Percentiles rank a stretch among this genome's conserved stretches.
phyloP scores from a whole-genome alignment of 2,329 filamentous ascomycete genomes.

The Fusarium neocosmosporiellum region DNA sequence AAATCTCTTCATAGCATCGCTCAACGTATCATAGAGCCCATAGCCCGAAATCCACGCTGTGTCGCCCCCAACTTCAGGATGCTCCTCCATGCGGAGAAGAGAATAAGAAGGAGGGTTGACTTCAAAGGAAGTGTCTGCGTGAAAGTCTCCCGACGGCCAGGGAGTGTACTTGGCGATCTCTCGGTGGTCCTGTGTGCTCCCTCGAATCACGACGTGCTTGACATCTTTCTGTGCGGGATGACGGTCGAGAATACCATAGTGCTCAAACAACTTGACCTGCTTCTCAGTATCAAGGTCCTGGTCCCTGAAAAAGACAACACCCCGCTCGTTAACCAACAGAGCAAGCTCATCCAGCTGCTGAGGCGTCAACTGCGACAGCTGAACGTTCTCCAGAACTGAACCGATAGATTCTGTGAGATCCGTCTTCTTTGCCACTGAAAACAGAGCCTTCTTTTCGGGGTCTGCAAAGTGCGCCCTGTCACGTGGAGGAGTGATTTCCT shows the following conservation, averaged over 20 bases:
- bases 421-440: slow-evolving; percentile 51
- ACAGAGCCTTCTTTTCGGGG: slow-evolving; percentile 56
- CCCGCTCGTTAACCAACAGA: slow-evolving; percentile 57
- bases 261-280: slow-evolving; percentile 58
- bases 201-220: slow-evolving; percentile 56
- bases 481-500: slow-evolving; percentile 26
- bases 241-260: slow-evolving; percentile 61
- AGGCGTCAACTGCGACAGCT: slow-evolving; percentile 57
- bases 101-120: slow-evolving; percentile 63
- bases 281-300: slow-evolving; percentile 57
- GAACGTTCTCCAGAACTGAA: slow-evolving; percentile 52
- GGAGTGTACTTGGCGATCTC: slow-evolving; percentile 56
- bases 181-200: slow-evolving; percentile 58
- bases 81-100: slow-evolving; percentile 62
- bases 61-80: slow-evolving; percentile 59
- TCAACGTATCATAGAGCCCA: slow-evolving; percentile 58
- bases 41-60: slow-evolving; percentile 61
- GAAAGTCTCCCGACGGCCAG: slow-evolving; percentile 51
- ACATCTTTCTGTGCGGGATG: slow-evolving; percentile 56
- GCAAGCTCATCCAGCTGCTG: slow-evolving; percentile 63
- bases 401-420: slow-evolving; percentile 59
- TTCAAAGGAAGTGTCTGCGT: slow-evolving; percentile 63
- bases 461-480: slow-evolving; percentile 56
- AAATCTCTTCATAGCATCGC: slow-evolving; percentile 54
- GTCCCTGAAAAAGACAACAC: slow-evolving; percentile 60